Evolutionary conservation across 192 early-diverging fungal genomes (phyloP), one percentile per base, ranked within the genome.

Genomic region (Glomus cerebriforme): DNA sequence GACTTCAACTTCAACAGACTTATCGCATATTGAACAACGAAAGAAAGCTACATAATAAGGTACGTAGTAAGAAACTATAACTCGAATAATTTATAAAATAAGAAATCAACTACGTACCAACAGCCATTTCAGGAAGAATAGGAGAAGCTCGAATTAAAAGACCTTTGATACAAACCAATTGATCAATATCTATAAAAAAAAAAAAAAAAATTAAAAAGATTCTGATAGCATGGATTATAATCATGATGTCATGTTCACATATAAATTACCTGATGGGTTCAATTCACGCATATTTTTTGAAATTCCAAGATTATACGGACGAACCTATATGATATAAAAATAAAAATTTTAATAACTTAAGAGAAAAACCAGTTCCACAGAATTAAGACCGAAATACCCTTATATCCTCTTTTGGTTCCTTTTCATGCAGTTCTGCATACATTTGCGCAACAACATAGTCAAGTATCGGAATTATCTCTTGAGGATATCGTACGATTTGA

Each of bases 391-490:
- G 13, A 27, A 17, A 54, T 49, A 58, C 54, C 29, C 45, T 77
- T 17, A 71, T 35, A 54, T 22, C 10, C 24, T 32, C 64, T 49
- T 47, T 54, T 29, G 29, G n/a, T 39, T 65, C 79, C 22, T 80
- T 80, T 87, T 90, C 58, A 90, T 82, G 94, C 37, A 88, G 79
- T 43, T 93, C 88, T 39, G 87, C 79, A 81, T 92, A 94, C 32
- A 91, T 83, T 73, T 95, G 90, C 1, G 92, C 92, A 66, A 97
- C 82, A 12, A 91, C 90, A 78, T 95, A 91, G 89, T 99, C 97
- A 91, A 98, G 90, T 32, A 97, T 85, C 0, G 96, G 95, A 81
- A 99, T 92, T 37, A 99, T 94, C 88, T 99, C 97, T 62, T 96
- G 93, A 13, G 97, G 97, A 83, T 97, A 99, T 47, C 95, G 93